Evolutionary conservation across 345 rosid species (phyloP).

Genomic region (Citrus medica): DNA sequence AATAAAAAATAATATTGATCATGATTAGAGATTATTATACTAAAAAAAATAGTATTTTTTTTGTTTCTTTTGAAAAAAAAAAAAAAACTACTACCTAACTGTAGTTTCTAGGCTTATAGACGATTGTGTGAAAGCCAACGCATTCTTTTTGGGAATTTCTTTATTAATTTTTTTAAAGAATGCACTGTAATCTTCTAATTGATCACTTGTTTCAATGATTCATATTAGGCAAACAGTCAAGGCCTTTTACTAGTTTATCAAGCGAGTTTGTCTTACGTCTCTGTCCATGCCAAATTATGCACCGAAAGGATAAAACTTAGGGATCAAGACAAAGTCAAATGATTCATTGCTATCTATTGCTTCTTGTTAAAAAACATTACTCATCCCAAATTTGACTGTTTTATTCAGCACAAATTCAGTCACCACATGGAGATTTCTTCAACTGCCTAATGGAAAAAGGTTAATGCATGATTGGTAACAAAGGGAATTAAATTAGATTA

Average conservation of each 20-base stretch:
- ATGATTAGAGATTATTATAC: no score
- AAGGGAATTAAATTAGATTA: background rate
- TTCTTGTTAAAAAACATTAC: background rate
- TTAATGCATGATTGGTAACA: background rate
- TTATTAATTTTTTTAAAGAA: no score
- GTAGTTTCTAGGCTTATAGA: no score
- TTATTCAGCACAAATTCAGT: background rate
- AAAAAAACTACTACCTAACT: no score
- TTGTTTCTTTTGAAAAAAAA: no score
- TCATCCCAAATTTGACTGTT: background rate
- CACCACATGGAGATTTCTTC: background rate
- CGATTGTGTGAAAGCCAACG: no score
- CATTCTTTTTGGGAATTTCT: no score
- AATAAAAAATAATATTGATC: no score
- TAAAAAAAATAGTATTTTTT: no score
- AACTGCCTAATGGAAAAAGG: background rate
- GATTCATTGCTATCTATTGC: background rate
- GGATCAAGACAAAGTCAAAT: background rate
- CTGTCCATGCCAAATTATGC: background rate
- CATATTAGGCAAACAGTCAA: background rate
- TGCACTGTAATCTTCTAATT: no score
- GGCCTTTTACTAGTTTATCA: background rate
- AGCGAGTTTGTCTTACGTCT: background rate
- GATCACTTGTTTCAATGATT: background rate
- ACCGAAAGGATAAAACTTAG: background rate